These are phyloP conservation scores for Candida suzukii DNA, from an alignment of 805 yeast genomes.

Conservation along the genomic window DNA sequence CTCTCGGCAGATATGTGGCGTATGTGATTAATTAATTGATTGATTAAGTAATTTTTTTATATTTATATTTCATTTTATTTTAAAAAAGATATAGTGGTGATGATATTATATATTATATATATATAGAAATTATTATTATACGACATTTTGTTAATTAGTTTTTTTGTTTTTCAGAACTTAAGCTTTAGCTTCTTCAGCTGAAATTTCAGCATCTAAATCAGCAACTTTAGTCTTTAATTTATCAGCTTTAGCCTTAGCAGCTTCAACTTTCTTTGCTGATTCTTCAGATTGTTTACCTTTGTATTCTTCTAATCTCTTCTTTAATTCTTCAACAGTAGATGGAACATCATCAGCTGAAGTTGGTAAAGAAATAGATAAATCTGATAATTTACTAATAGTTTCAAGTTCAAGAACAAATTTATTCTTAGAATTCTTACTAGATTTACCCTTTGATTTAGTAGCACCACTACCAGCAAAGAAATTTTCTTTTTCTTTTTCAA, in stretches of 20 bases:
- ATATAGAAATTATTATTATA: too few species aligned
- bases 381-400: slow-evolving; percentile 67
- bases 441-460: slow-evolving; percentile 47
- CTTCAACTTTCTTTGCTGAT: slow-evolving; percentile 67
- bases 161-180: not conserved
- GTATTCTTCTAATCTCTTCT: slow-evolving; percentile 64
- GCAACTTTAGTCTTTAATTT: slow-evolving; percentile 46
- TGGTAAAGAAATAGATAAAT: slow-evolving; percentile 75
- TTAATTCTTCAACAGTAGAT: slow-evolving; percentile 56
- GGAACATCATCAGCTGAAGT: slow-evolving; percentile 65
- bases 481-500: slow-evolving; percentile 54
- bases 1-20: too few species aligned
- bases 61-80: too few species aligned
- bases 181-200: slow-evolving; percentile 6
- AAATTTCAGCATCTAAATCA: slow-evolving; percentile 21
- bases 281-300: slow-evolving; percentile 70
- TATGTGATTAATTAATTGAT: too few species aligned
- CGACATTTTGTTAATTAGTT: too few species aligned
- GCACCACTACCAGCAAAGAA: slow-evolving; percentile 45
- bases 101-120: too few species aligned
- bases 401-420: slow-evolving; percentile 75
- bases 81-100: too few species aligned
- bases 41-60: too few species aligned
- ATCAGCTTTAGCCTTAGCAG: slow-evolving; percentile 72
- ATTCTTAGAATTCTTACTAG: slow-evolving; percentile 28